A percentile compares a stretch with the other conserved stretches of the same genome.
phyloP scores from a whole-genome alignment of 306 rosid genomes.

The Elaeagnus macrophylla region DNA sequence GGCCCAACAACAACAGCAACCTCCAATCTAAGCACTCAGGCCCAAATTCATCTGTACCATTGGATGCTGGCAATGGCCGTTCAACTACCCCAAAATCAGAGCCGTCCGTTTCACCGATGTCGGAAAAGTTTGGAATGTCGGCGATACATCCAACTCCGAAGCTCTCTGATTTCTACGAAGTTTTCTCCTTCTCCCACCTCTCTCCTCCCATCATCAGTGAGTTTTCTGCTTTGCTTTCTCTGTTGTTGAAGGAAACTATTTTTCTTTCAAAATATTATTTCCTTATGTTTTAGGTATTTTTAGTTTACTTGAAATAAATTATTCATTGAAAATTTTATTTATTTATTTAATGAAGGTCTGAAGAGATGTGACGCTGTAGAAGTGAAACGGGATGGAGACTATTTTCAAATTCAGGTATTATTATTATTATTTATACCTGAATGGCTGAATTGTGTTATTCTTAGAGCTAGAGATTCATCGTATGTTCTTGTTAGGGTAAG shows the following conservation, averaged over 20 bases:
- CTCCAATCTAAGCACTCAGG: constrained; percentile 16
- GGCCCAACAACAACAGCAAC: constrained; percentile 3
- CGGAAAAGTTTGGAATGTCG: constrained; percentile 71
- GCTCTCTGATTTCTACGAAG: constrained; percentile 85
- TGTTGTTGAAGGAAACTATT: not conserved
- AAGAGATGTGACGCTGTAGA: constrained; percentile 48
- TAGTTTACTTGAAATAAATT: not conserved
- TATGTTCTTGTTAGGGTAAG: no score
- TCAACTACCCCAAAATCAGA: constrained; percentile 33
- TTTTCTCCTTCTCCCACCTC: constrained; percentile 68
- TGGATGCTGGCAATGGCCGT: constrained; percentile 31
- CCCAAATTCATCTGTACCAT: constrained; percentile 28
- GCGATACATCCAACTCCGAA: constrained; percentile 91
- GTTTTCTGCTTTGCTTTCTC: constrained; percentile 14
- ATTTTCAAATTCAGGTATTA: constrained; percentile 70
- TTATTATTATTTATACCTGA: not conserved
- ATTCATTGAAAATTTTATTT: not conserved
- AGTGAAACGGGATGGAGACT: constrained; percentile 41
- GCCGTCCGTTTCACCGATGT: constrained; percentile 35
- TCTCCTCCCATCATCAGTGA: constrained; percentile 67
- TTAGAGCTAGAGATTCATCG: not conserved
- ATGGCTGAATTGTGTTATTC: no score
- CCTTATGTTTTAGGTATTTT: not conserved
- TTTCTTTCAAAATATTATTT: not conserved
- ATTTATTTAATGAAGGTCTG: constrained; percentile 32